Evolutionary conservation across 192 early-diverging fungal species (phyloP), one percentile per base, ranked within the genome.

Genomic region (Chytriomyces confervae): DNA sequence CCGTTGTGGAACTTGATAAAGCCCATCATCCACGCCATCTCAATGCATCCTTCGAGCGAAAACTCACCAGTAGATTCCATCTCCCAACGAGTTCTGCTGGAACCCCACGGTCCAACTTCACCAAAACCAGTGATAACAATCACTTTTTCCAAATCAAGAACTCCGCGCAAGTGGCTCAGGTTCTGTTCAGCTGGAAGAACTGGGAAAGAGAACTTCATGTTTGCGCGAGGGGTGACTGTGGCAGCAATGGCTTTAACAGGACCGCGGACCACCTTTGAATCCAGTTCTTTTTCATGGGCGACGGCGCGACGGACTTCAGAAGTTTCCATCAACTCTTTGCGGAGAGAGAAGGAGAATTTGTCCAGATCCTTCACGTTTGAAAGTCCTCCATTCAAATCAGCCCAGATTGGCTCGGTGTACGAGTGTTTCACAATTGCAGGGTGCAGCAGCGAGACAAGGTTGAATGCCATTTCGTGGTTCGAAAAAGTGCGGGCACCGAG

Each of bases 21-120:
- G 61, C 95, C 95, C 96, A 98, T 96, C 84, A 98, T 94, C 95
- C 96, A 96, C 7, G 96, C 95, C 91, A 98, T 92, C 83, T 98
- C 96, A 77, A 98, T 95, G 81, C 94, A 95, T 18, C 96, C 94
- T 69, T 94, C 92, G 50, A 95, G 87, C 49, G 93, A 94, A 86
- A 95, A 92, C 82, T 94, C 89, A 73, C 95, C 95, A 63, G 88
- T 84, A 50, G 94, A 91, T 84, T 98, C 96, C 89, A 98, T 94
- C 81, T 98, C 95, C 96, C 96, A 98, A 69, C 96, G 93, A 66
- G 95, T 98, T 74, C 95, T 88, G 16, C 92, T 86, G 62, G 93
- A 92, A 77, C 96, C 96, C 86, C 90, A 94, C 6, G 96, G 94
- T 7, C 94, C 90, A n/a, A 98, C 93, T 82, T 98, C 96, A 80